phyloP scores from a whole-genome alignment of 768 basidiomycete species.

The Thelephora ganbajun region DNA sequence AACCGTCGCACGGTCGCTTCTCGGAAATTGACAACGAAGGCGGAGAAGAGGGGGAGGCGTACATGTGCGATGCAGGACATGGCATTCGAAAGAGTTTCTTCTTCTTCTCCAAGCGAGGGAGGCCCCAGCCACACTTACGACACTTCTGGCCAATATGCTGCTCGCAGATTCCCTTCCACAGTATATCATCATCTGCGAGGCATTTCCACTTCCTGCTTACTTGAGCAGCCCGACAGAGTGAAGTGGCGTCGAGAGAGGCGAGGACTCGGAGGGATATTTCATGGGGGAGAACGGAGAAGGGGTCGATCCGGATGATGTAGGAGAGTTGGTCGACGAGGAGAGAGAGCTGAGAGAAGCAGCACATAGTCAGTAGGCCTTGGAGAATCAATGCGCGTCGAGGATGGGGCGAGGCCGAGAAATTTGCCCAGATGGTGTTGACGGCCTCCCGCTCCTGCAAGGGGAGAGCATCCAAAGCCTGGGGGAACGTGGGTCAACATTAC shows the following conservation, averaged over 20 bases:
- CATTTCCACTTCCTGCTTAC: constrained; percentile 74
- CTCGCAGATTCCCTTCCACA: constrained; percentile 94
- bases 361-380: constrained; percentile 95
- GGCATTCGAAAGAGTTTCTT: constrained; percentile 17
- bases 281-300: constrained; percentile 79
- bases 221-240: constrained; percentile 87
- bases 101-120: constrained; percentile 69
- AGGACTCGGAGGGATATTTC: constrained; percentile 84
- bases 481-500: not conserved
- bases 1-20: constrained; percentile 28
- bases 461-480: constrained; percentile 79
- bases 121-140: constrained; percentile 92
- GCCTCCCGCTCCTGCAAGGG: constrained; percentile 75
- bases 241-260: constrained; percentile 80
- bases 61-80: constrained; percentile 23
- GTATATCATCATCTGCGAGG: constrained; percentile 87
- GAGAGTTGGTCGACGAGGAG: constrained; percentile 86
- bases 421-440: constrained; percentile 90
- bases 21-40: constrained; percentile 12
- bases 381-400: constrained; percentile 86
- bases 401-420: constrained; percentile 90
- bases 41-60: constrained; percentile 10
- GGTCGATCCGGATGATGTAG: constrained; percentile 91
- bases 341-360: constrained; percentile 96
- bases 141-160: constrained; percentile 98